A percentile compares a stretch with the other conserved stretches of the same genome.
Conservation (phyloP, 495 filamentous ascomycete genomes). For the Penicillium malachiteum region DNA sequence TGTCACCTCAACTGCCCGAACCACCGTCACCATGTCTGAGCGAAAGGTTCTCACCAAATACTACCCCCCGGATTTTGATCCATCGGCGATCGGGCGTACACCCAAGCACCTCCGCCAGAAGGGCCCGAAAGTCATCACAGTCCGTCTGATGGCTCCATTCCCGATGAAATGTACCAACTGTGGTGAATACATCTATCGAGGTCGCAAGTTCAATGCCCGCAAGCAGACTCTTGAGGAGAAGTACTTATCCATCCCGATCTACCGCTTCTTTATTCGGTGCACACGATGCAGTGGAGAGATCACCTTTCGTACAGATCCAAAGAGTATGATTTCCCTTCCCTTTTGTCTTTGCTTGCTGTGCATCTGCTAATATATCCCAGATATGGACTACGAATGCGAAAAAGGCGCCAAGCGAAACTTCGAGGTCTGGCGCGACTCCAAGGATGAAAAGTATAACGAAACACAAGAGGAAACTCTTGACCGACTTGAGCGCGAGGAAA, state of each 20-base stretch:
- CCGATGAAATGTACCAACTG: conserved; percentile 88
- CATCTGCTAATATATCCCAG: not conserved
- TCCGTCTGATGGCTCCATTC: conserved; percentile 97
- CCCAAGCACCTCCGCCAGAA: conserved; percentile 58
- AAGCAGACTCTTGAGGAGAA: conserved; percentile 93
- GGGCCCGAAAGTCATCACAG: conserved; percentile 80
- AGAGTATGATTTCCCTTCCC: conserved; percentile 50
- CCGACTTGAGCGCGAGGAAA: conserved; percentile 73
- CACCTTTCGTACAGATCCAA: conserved; percentile 92
- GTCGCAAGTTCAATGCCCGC: conserved; percentile 94
- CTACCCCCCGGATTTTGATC: conserved; percentile 98
- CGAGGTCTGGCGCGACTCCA: conserved; percentile 75
- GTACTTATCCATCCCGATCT: conserved; percentile 86
- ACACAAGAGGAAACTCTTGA: conserved; percentile 89
- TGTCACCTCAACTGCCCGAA: not conserved
- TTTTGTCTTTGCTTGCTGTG: not conserved
- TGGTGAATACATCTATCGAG: conserved; percentile 93
- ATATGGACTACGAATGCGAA: conserved; percentile 89
- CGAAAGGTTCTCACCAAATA: conserved; percentile 84
- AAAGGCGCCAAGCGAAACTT: conserved; percentile 88
- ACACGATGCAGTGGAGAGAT: conserved; percentile 88
- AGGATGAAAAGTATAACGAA: conserved; percentile 55
- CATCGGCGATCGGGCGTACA: conserved; percentile 72
- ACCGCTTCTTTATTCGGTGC: conserved; percentile 93
- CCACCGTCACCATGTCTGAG: conserved; percentile 71